A percentile compares a stretch with the other conserved stretches of the same genome.
These are phyloP conservation scores for Xylaria multiplex DNA, from an alignment of 2,329 filamentous ascomycete genomes.

Conservation along the genomic window DNA sequence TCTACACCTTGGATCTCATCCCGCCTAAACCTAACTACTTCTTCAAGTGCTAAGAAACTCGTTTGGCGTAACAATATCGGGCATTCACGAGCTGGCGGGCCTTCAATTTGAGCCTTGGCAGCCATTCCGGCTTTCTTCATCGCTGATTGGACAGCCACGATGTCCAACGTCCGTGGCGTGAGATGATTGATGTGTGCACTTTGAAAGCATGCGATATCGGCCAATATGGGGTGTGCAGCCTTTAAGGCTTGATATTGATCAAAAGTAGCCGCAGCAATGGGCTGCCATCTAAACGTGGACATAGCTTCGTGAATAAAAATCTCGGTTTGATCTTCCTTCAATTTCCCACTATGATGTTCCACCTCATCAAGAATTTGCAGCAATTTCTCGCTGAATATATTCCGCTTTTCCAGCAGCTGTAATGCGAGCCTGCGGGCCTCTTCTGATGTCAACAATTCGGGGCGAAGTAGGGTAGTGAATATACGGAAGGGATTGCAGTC, in stretches of 20 bases:
- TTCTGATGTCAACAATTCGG: background rate
- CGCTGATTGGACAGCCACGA: constrained; percentile 54
- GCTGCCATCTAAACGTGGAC: background rate
- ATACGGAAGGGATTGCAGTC: background rate
- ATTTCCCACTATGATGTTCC: background rate
- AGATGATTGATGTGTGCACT: constrained; percentile 4
- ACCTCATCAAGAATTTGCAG: background rate
- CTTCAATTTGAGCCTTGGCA: constrained; percentile 62
- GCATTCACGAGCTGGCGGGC: constrained; percentile 56
- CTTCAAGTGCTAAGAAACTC: constrained; percentile 57
- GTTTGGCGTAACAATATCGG: constrained; percentile 63
- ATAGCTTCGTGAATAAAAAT: background rate
- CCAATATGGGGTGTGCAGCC: background rate
- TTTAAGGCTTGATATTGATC: background rate
- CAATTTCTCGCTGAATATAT: background rate
- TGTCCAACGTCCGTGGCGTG: constrained; percentile 46
- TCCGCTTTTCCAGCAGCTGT: background rate
- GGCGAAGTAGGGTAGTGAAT: background rate
- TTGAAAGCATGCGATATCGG: background rate
- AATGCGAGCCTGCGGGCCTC: background rate
- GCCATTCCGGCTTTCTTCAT: constrained; percentile 56
- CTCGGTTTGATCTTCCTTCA: background rate
- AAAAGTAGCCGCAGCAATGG: background rate
- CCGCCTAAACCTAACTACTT: background rate
- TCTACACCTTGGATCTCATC: background rate